A percentile compares a stretch with the other conserved stretches of the same genome.
phyloP scores from a whole-genome alignment of 1,139 yeast species.

The Pichia sp. region DNA sequence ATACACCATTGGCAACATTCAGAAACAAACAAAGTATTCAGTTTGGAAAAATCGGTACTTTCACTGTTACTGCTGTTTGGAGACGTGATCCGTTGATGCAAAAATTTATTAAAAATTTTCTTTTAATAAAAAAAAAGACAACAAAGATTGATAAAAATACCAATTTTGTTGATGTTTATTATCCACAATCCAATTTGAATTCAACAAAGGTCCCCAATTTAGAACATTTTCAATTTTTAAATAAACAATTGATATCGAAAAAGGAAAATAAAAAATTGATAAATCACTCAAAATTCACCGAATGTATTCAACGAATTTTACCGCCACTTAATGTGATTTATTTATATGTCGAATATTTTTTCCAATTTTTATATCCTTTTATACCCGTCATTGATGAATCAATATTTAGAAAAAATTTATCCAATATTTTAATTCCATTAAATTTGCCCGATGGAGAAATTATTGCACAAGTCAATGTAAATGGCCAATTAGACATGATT shows the following conservation, averaged over 20 bases:
- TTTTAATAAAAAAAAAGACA: background rate
- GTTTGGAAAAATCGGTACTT: slow-evolving; percentile 22
- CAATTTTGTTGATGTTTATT: slow-evolving; percentile 5
- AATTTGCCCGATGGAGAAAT: slow-evolving; percentile 13
- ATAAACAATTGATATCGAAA: slow-evolving; percentile 11
- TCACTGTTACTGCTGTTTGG: slow-evolving; percentile 21
- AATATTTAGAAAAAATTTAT: slow-evolving; percentile 26
- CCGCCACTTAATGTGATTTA: slow-evolving; percentile 40
- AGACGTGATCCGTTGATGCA: slow-evolving; percentile 23
- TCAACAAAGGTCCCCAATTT: background rate
- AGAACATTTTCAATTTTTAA: slow-evolving; percentile 9
- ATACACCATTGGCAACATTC: slow-evolving; percentile 11
- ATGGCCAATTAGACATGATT: slow-evolving; percentile 36
- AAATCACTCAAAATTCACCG: slow-evolving; percentile 1
- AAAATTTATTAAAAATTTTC: slow-evolving; percentile 14
- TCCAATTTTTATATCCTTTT: slow-evolving; percentile 41
- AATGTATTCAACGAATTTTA: slow-evolving; percentile 19
- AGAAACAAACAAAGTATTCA: slow-evolving; percentile 20
- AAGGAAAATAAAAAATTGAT: slow-evolving; percentile 1
- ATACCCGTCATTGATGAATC: slow-evolving; percentile 47
- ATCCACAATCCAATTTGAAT: background rate
- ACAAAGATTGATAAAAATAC: background rate
- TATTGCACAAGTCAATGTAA: slow-evolving; percentile 19
- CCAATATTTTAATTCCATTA: slow-evolving; percentile 17
- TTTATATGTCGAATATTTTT: slow-evolving; percentile 36